Base-by-base conservation (phyloP, 331 rosid species). In the Dryas integrifolia region DNA sequence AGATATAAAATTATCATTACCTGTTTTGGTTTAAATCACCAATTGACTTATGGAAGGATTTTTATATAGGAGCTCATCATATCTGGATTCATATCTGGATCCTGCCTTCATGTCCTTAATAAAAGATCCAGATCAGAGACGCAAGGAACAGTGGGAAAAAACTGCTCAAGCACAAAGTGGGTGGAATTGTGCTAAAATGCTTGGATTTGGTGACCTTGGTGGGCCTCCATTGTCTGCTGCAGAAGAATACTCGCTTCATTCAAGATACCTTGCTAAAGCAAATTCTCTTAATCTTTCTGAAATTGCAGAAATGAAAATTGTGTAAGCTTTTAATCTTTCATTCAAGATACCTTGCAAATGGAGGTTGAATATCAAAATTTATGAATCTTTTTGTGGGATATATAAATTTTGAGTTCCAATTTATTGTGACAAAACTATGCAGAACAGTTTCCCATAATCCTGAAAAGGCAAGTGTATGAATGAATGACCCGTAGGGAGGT, bases 31-130 rank as follows among this genome's bases (percentile, higher is more conserved):
- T 55, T 18, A 7, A 8, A 55, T 53, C 9, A 14, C 38, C 38
- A 9, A 70, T 61, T 24, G 16, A 57, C 67, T 35, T 57, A 70
- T 24, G 66, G 48, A 75, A 68, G 56, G 45, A 14, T n/a, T 74
- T 59, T 72, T 74, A 65, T 82, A 21, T 81, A 94, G 98, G 96
- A 91, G 76, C 70, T 83, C 97, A 15, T 70, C 98, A 60, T 76
- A 89, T 80, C 82, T 93, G 81, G 97, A 85, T 82, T 62, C 97
- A 60, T 88, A 47, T 86, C 82, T 93, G 83, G 98, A 93, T 88
- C 98, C 98, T 72, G 94, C 98, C 77, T 93, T 93, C 87, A 91
- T 93, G 98, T 89, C 98, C 65, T 86, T 93, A 82, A 91, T 93
- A 76, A 93, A 89, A 89, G 97, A 93, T 83, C 98, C 98, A 15